These are phyloP conservation scores for Striga hermonthica DNA, from an alignment of 305 asterid species.

Conservation along the genomic window DNA sequence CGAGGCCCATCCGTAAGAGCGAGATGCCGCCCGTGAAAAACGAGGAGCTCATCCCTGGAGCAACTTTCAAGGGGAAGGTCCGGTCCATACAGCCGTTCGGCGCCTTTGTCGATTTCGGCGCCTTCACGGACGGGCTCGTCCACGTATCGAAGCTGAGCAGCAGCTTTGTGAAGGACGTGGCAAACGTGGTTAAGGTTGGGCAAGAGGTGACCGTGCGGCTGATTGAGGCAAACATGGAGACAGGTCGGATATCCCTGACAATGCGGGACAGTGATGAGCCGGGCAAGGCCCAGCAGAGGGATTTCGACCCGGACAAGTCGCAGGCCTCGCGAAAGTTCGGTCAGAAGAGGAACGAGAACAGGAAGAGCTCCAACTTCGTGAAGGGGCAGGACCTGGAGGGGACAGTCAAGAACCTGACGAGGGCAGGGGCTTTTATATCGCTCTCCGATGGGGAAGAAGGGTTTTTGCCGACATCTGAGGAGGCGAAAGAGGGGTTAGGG, in stretches of 20 bases:
- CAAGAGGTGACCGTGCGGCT: conserved; percentile 90
- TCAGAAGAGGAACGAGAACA: conserved; percentile 53
- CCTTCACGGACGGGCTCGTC: conserved; percentile 93
- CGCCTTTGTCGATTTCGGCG: conserved; percentile 96
- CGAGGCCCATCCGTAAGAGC: conserved; percentile 69
- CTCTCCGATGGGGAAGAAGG: conserved; percentile 99
- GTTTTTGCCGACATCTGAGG: conserved; percentile 79
- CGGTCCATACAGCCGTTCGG: conserved; percentile 94
- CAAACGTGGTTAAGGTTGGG: conserved; percentile 74
- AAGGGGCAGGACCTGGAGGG: conserved; percentile 88
- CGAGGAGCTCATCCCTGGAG: conserved; percentile 78
- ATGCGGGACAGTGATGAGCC: conserved; percentile 74
- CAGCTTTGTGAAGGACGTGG: conserved; percentile 85
- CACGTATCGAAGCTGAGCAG: conserved; percentile 88
- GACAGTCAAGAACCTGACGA: conserved; percentile 69
- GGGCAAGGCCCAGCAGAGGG: conserved; percentile 37
- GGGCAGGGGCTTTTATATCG: conserved; percentile 87
- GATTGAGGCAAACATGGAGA: conserved; percentile 72
- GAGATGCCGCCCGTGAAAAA: conserved; percentile 89
- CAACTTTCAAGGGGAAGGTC: conserved; percentile 88
- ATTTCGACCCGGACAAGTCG: conserved; percentile 51
- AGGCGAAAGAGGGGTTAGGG: conserved; percentile 62
- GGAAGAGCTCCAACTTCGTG: conserved; percentile 61
- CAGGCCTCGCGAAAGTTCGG: conserved; percentile 55
- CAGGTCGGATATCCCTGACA: conserved; percentile 79